Conservation (phyloP, 2,329 filamentous ascomycete genomes). For the Arachnopeziza araneosa region DNA sequence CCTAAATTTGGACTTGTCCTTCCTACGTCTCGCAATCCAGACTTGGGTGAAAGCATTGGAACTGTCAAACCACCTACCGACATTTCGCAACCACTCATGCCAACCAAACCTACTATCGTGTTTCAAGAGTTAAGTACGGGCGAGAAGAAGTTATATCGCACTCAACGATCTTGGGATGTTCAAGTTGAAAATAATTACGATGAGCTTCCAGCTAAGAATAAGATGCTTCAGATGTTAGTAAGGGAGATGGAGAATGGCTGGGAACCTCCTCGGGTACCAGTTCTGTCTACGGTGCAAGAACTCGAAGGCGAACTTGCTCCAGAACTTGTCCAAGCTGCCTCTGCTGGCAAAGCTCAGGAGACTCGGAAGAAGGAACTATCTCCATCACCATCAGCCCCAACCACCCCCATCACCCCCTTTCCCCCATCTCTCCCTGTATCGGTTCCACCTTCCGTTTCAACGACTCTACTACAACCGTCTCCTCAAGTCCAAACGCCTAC, state of each 20-base stretch:
- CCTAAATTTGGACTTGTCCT: slow-evolving; percentile 24
- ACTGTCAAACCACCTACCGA: slow-evolving; percentile 3
- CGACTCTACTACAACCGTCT: neutral
- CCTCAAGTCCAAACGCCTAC: neutral
- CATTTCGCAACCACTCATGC: slow-evolving; percentile 5
- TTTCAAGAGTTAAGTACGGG: slow-evolving; percentile 1
- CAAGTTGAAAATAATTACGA: neutral
- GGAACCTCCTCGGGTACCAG: neutral
- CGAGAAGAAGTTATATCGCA: neutral
- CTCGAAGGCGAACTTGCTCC: neutral
- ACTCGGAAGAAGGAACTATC: neutral
- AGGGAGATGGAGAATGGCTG: neutral
- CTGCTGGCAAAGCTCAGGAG: neutral
- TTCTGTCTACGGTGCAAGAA: neutral
- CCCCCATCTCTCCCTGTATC: neutral
- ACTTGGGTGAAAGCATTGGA: slow-evolving; percentile 5
- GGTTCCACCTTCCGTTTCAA: slow-evolving; percentile 23
- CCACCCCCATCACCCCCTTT: neutral
- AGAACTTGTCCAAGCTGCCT: neutral
- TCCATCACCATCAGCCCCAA: neutral
- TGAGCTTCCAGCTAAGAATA: neutral
- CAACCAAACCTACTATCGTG: neutral
- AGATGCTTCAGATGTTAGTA: neutral
- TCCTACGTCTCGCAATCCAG: slow-evolving; percentile 19
- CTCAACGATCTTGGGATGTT: slow-evolving; percentile 1